Conservation (phyloP, 2,329 filamentous ascomycete genomes). For the Xylariaceae sp. region DNA sequence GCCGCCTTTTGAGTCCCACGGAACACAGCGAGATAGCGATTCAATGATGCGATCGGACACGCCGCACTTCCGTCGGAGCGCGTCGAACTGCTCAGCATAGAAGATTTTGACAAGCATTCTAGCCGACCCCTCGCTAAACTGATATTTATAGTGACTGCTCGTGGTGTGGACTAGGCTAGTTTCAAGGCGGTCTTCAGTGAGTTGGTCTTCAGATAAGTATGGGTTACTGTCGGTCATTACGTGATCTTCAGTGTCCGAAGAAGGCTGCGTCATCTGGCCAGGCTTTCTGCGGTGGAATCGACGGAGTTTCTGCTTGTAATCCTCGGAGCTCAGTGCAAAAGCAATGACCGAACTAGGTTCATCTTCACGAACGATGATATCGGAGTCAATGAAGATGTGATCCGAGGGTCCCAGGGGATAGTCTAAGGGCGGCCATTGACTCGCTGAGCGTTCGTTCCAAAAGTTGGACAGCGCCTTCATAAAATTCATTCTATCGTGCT, state of each 20-base stretch:
- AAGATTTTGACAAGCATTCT: slow-evolving; percentile 98
- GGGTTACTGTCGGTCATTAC: slow-evolving; percentile 29
- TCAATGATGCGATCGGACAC: slow-evolving; percentile 92
- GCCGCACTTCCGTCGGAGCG: slow-evolving; percentile 85
- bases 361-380: slow-evolving; percentile 95
- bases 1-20: slow-evolving; percentile 97
- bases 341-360: slow-evolving; percentile 96
- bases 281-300: slow-evolving; percentile 33
- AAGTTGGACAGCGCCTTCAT: slow-evolving; percentile 97
- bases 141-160: slow-evolving; percentile 92
- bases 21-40: slow-evolving; percentile 88
- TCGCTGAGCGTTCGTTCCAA: slow-evolving; percentile 96
- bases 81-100: slow-evolving; percentile 97
- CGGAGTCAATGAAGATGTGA: slow-evolving; percentile 94
- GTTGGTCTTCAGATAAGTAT: slow-evolving; percentile 20
- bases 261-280: slow-evolving; percentile 17
- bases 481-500: slow-evolving; percentile 86
- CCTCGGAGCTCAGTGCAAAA: slow-evolving; percentile 80
- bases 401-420: slow-evolving; percentile 86
- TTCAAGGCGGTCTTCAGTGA: slow-evolving; percentile 69
- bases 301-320: slow-evolving; percentile 76
- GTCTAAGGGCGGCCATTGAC: slow-evolving; percentile 86
- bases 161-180: slow-evolving; percentile 78
- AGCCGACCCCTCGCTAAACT: slow-evolving; percentile 89
- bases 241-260: slow-evolving; percentile 28